phyloP scores from a whole-genome alignment of 192 early-diverging fungal species.

The Linnemannia elongata region DNA sequence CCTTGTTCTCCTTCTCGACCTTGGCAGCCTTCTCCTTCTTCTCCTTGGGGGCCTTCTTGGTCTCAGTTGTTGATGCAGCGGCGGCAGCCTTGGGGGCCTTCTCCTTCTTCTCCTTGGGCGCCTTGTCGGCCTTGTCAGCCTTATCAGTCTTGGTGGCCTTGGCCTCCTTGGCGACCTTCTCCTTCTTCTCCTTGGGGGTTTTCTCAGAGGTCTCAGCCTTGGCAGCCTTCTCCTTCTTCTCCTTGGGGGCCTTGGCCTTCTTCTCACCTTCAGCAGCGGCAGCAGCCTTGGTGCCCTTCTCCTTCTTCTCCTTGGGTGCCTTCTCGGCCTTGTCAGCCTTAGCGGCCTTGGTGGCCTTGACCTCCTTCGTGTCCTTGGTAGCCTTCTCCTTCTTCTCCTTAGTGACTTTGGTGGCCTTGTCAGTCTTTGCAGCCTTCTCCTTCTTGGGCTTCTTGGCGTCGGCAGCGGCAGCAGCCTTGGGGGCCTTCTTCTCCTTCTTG shows the following conservation, averaged over 20 bases:
- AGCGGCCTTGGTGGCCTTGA: neutral
- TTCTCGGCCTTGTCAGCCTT: slow-evolving; percentile 23
- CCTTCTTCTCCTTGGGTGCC: slow-evolving; percentile 20
- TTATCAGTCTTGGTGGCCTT: slow-evolving; percentile 19
- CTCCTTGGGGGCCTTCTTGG: slow-evolving; percentile 30
- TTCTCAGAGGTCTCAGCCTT: slow-evolving; percentile 12
- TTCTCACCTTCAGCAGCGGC: slow-evolving; percentile 24
- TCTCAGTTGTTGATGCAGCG: slow-evolving; percentile 24
- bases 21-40: slow-evolving; percentile 29
- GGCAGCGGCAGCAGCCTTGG: slow-evolving; percentile 15
- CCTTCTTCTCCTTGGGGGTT: slow-evolving; percentile 35
- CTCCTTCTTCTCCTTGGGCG: slow-evolving; percentile 38
- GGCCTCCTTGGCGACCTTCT: slow-evolving; percentile 26
- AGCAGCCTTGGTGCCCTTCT: slow-evolving; percentile 1
- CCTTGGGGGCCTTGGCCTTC: slow-evolving; percentile 30
- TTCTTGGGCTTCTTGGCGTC: slow-evolving; percentile 17
- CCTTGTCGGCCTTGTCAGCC: slow-evolving; percentile 29
- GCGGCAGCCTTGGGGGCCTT: slow-evolving; percentile 23
- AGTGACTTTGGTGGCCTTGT: neutral
- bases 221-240: slow-evolving; percentile 33
- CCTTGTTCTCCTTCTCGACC: slow-evolving; percentile 26
- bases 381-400: slow-evolving; percentile 33
- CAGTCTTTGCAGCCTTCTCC: slow-evolving; percentile 9
- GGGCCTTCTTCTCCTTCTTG: slow-evolving; percentile 41
- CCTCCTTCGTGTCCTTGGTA: slow-evolving; percentile 10